These are phyloP conservation scores for Exophiala bonariae DNA, from an alignment of 2,329 filamentous ascomycete genomes.

Conservation along the genomic window DNA sequence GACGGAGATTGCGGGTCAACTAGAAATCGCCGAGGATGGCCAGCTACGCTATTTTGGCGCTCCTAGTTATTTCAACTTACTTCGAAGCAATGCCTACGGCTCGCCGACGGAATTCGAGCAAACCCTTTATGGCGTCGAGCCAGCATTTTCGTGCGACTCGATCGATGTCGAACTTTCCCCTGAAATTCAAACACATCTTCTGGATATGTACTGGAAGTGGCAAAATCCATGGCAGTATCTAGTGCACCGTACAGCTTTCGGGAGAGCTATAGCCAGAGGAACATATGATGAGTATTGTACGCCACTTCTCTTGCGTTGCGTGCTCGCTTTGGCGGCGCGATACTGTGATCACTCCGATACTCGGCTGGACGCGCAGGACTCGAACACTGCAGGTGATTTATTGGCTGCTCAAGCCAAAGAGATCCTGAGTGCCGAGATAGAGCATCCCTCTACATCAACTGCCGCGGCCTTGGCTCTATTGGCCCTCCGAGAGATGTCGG, in stretches of 20 bases:
- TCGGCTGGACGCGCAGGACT: too few species aligned
- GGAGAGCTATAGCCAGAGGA: slow-evolving; percentile 30
- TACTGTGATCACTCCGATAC: too few species aligned
- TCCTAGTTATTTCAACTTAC: slow-evolving; percentile 1
- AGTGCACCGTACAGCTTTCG: slow-evolving; percentile 62
- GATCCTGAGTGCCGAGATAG: too few species aligned
- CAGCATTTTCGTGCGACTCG: slow-evolving; percentile 67
- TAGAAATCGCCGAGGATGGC: neutral
- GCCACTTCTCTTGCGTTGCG: too few species aligned
- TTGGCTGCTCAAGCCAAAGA: too few species aligned
- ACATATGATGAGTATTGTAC: too few species aligned
- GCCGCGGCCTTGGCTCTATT: too few species aligned
- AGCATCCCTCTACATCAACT: too few species aligned
- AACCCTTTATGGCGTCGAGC: slow-evolving; percentile 63
- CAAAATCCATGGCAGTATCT: slow-evolving; percentile 62
- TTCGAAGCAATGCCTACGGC: slow-evolving; percentile 1
- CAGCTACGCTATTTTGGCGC: neutral
- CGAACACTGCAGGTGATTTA: too few species aligned
- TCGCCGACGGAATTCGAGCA: neutral
- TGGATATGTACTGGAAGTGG: neutral
- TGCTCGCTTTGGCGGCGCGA: too few species aligned
- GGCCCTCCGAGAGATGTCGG: too few species aligned
- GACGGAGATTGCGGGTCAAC: slow-evolving; percentile 1
- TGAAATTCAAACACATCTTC: neutral
- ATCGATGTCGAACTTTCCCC: slow-evolving; percentile 58